Evolutionary conservation across 2,329 filamentous ascomycete genomes (phyloP).

Genomic region (Conoideocrella luteorostrata): DNA sequence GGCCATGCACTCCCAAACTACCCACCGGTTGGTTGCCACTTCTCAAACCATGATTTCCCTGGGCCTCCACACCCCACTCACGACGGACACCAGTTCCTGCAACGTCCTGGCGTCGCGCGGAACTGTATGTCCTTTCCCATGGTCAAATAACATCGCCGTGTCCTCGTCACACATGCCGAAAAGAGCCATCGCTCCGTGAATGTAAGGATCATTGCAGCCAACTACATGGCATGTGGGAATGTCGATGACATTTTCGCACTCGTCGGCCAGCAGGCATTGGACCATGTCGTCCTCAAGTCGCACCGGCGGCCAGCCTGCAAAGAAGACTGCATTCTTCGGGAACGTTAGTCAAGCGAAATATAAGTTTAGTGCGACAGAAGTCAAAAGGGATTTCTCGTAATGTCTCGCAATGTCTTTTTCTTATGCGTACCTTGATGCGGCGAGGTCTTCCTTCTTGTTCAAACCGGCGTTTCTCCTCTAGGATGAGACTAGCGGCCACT

Average conservation of each 20-base stretch:
- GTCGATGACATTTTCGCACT: slow-evolving; percentile 42
- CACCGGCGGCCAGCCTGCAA: slow-evolving; percentile 48
- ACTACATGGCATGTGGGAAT: slow-evolving; percentile 48
- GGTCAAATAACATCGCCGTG: slow-evolving; percentile 54
- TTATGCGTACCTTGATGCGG: slow-evolving; percentile 27
- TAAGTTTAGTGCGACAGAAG: background rate
- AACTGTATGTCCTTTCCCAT: slow-evolving; percentile 58
- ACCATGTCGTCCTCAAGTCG: slow-evolving; percentile 30
- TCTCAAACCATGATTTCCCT: background rate
- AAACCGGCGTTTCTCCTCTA: slow-evolving; percentile 40
- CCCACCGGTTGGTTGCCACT: no score
- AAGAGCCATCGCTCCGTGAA: slow-evolving; percentile 53
- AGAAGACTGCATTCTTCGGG: slow-evolving; percentile 40
- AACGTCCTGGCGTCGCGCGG: slow-evolving; percentile 46
- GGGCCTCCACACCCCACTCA: slow-evolving; percentile 1
- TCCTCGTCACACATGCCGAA: slow-evolving; percentile 57
- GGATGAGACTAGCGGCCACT: slow-evolving; percentile 44
- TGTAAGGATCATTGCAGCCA: slow-evolving; percentile 52
- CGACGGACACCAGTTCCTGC: slow-evolving; percentile 30
- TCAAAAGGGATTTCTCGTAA: slow-evolving; percentile 22
- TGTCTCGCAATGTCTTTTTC: slow-evolving; percentile 25
- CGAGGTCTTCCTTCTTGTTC: slow-evolving; percentile 24
- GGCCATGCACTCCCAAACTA: no score
- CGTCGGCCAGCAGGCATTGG: slow-evolving; percentile 41
- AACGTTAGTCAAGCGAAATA: background rate